Evolutionary conservation across 805 yeast genomes (phyloP).

Genomic region (Wickerhamomyces queroliae): DNA sequence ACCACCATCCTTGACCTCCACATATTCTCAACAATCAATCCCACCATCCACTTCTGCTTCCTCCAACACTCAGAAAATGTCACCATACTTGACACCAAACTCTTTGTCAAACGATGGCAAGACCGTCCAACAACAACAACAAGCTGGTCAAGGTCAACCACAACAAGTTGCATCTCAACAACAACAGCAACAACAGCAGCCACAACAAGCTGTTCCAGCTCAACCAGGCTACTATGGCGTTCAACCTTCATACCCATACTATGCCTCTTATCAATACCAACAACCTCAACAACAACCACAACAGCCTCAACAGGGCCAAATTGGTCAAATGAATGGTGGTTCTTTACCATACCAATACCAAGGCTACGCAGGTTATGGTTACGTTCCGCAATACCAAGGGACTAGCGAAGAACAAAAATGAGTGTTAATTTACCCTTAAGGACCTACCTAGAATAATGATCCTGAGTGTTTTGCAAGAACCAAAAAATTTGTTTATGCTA

Average conservation of each 20-base stretch:
- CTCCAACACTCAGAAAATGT: conserved; percentile 4
- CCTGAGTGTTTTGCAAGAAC: too few relatives aligned
- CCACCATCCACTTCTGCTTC: conserved; percentile 1
- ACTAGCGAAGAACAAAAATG: conserved; percentile 2
- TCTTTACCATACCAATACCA: conserved; percentile 4
- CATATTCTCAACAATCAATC: conserved; percentile 2
- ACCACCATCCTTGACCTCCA: background rate
- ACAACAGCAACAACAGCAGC: conserved; percentile 4
- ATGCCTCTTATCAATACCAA: conserved; percentile 3
- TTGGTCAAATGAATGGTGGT: too few relatives aligned
- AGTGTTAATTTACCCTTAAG: background rate
- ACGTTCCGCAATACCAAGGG: conserved; percentile 19
- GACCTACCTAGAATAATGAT: too few relatives aligned
- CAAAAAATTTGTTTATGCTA: too few relatives aligned
- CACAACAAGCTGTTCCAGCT: conserved; percentile 3
- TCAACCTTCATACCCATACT: conserved; percentile 2
- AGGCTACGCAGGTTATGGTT: conserved; percentile 13
- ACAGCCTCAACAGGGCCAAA: conserved; percentile 5
- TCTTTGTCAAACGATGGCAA: conserved; percentile 14
- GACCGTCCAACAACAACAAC: conserved; percentile 7
- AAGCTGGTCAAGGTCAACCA: conserved; percentile 2
- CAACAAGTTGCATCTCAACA: conserved; percentile 5
- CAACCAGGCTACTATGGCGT: conserved; percentile 1
- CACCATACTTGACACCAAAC: conserved; percentile 20
- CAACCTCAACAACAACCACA: conserved; percentile 9